phyloP scores from a whole-genome alignment of 257 asterid species.

The Solanum gracilifrons region DNA sequence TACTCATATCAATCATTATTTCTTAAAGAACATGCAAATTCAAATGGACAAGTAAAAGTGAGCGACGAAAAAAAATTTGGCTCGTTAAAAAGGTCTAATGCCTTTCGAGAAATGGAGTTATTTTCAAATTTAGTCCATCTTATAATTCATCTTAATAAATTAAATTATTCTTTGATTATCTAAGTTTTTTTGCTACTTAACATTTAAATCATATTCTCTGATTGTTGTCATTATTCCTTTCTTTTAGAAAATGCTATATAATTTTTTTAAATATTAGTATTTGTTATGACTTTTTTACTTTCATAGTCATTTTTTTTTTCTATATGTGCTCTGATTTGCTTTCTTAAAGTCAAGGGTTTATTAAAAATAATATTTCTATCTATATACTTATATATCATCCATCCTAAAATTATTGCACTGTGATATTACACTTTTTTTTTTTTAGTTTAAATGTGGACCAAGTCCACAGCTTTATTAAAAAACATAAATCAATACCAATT shows the following conservation, averaged over 20 bases:
- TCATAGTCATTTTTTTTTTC: background rate
- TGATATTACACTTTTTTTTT: no score
- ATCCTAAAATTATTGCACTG: no score
- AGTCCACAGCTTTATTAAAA: no score
- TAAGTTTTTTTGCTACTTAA: no score
- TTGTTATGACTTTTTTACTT: background rate
- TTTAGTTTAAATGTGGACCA: no score
- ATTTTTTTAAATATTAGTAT: background rate
- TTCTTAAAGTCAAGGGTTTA: no score
- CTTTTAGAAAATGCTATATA: background rate
- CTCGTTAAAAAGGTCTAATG: background rate
- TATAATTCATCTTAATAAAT: background rate
- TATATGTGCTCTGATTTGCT: no score
- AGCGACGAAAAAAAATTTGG: background rate
- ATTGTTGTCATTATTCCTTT: background rate
- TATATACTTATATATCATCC: no score
- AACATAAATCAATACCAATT: no score
- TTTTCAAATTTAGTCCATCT: background rate
- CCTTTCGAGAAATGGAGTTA: background rate
- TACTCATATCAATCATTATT: background rate
- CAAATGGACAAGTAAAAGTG: background rate
- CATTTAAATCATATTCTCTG: background rate
- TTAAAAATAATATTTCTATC: background rate
- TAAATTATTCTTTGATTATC: background rate
- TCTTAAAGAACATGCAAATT: no score